These are phyloP conservation scores for Hymenotorrendiella dingleyae DNA, from an alignment of 2,329 filamentous ascomycete genomes.

Conservation along the genomic window DNA sequence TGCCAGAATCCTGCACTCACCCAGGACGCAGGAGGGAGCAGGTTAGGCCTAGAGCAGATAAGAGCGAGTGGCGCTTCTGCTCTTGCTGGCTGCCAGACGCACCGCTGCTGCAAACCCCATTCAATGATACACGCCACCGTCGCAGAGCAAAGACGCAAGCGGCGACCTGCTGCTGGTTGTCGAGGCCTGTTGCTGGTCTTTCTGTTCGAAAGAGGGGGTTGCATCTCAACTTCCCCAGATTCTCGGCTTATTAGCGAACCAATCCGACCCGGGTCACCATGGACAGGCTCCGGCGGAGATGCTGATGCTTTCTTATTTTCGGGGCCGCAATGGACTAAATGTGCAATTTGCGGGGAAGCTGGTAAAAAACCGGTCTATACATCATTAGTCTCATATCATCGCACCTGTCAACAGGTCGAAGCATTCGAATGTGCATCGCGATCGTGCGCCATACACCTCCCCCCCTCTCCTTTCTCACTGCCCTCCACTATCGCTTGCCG, in stretches of 20 bases:
- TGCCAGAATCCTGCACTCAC: too few species aligned
- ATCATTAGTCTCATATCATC: too few species aligned
- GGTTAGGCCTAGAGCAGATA: too few species aligned
- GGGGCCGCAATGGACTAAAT: background rate
- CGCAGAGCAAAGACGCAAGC: background rate
- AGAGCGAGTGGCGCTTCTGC: background rate
- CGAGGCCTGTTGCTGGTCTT: background rate
- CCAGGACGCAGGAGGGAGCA: too few species aligned
- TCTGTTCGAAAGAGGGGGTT: background rate
- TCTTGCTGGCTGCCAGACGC: too few species aligned
- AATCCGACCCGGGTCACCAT: background rate
- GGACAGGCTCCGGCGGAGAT: background rate
- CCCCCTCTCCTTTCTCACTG: background rate
- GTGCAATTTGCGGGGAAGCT: slow-evolving; percentile 18
- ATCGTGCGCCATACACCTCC: too few species aligned
- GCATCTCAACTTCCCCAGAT: slow-evolving; percentile 4
- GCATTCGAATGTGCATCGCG: too few species aligned
- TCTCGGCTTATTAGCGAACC: slow-evolving; percentile 3
- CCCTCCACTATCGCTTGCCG: background rate
- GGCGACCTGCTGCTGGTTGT: background rate
- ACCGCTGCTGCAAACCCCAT: too few species aligned
- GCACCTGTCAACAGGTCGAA: too few species aligned
- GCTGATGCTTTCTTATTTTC: slow-evolving; percentile 4
- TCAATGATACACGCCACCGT: too few species aligned
- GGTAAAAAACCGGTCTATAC: too few species aligned